Evolutionary conservation across 139 green algal genomes (phyloP).

Genomic region (Eudorina sp.): DNA sequence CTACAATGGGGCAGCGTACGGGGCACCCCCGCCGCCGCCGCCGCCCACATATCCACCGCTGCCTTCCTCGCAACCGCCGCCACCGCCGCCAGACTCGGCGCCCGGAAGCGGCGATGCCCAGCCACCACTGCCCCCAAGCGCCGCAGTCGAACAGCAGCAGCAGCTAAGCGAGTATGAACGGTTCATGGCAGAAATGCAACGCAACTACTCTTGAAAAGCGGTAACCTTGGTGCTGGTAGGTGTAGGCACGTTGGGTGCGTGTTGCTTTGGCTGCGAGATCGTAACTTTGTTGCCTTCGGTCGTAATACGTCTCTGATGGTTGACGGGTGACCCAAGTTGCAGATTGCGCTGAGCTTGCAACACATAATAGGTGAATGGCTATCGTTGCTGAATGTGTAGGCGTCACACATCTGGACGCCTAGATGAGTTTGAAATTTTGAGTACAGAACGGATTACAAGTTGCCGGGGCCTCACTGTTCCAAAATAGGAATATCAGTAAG

Average conservation of each 20-base stretch:
- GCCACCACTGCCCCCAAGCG: not conserved
- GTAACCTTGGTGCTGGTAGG: too few relatives aligned
- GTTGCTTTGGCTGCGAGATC: too few relatives aligned
- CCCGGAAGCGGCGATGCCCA: not conserved
- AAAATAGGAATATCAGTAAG: too few relatives aligned
- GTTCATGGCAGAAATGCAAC: slow-evolving; percentile 57
- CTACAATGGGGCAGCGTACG: not conserved
- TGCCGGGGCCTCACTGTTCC: not conserved
- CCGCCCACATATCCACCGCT: slow-evolving; percentile 3
- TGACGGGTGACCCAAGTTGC: too few relatives aligned
- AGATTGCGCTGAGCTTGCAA: too few relatives aligned
- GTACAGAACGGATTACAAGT: not conserved
- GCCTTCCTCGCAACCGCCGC: slow-evolving; percentile 2
- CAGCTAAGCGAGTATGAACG: slow-evolving; percentile 46
- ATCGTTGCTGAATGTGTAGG: too few relatives aligned
- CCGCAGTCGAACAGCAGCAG: not conserved
- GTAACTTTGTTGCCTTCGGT: too few relatives aligned
- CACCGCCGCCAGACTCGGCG: not conserved
- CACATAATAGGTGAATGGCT: too few relatives aligned
- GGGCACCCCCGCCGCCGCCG: not conserved
- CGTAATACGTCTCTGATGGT: too few relatives aligned
- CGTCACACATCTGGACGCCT: too few relatives aligned
- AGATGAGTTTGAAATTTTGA: slow-evolving; percentile 11
- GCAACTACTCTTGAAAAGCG: not conserved
- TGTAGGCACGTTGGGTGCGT: too few relatives aligned